Evolutionary conservation across 2,329 filamentous ascomycete species (phyloP).

Genomic region (Trichoderma sp.): DNA sequence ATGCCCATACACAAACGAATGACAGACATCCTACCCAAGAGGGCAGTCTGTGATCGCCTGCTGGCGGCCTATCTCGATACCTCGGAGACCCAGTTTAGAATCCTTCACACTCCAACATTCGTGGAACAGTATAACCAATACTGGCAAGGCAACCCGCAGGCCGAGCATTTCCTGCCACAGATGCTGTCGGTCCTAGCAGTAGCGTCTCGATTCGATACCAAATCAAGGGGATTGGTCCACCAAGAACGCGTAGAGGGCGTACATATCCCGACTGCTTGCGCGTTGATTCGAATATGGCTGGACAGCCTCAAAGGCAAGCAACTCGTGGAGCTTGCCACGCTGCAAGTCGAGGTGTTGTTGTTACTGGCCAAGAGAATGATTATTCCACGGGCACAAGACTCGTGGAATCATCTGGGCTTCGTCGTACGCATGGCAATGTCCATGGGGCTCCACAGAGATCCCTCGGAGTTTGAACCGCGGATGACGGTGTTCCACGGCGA

Average conservation of each 20-base stretch:
- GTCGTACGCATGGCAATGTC: slow-evolving; percentile 58
- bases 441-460: slow-evolving; percentile 57
- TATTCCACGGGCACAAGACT: slow-evolving; percentile 48
- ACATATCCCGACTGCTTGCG: slow-evolving; percentile 55
- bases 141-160: slow-evolving; percentile 48
- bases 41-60: slow-evolving; percentile 50
- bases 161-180: slow-evolving; percentile 53
- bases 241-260: slow-evolving; percentile 51
- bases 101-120: slow-evolving; percentile 53
- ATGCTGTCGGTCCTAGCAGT: slow-evolving; percentile 52
- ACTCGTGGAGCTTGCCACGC: slow-evolving; percentile 49
- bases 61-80: slow-evolving; percentile 48
- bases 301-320: slow-evolving; percentile 52
- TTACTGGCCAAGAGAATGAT: slow-evolving; percentile 53
- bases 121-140: slow-evolving; percentile 49
- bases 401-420: slow-evolving; percentile 54
- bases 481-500: slow-evolving; percentile 53
- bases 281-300: slow-evolving; percentile 53
- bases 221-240: slow-evolving; percentile 48
- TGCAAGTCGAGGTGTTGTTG: slow-evolving; percentile 54
- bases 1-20: slow-evolving; percentile 56
- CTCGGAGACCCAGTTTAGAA: slow-evolving; percentile 52
- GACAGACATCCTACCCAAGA: slow-evolving; percentile 53
- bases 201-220: slow-evolving; percentile 51
- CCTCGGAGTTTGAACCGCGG: slow-evolving; percentile 49